Conservation (phyloP, 75 land plant species). For the Ceratopteris richardii region DNA sequence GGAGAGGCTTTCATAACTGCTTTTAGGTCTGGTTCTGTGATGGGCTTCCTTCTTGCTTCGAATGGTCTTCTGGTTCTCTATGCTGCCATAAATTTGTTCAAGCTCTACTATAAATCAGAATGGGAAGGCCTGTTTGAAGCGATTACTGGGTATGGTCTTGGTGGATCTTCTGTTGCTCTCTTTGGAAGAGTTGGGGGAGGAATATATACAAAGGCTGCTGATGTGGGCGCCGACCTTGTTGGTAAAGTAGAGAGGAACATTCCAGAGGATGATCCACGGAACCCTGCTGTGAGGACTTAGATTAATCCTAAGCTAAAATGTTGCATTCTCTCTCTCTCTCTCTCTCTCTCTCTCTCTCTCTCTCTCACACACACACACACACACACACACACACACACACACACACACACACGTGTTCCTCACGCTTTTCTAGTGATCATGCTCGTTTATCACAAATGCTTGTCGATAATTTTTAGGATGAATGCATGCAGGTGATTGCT, state of each 20-base stretch:
- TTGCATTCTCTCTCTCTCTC: no score
- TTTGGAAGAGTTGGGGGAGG: conserved; percentile 93
- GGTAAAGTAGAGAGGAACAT: conserved; percentile 78
- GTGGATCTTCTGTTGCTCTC: conserved; percentile 68
- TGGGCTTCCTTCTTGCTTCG: conserved; percentile 81
- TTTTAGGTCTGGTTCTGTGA: conserved; percentile 84
- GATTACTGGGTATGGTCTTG: conserved; percentile 67
- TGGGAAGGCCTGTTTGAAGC: conserved; percentile 70
- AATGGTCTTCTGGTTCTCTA: conserved; percentile 54
- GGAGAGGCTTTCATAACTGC: conserved; percentile 80
- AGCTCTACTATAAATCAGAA: conserved; percentile 54
- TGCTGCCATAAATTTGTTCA: conserved; percentile 48
- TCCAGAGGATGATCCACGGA: conserved; percentile 89
- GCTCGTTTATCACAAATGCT: no score
- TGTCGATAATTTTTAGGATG: no score
- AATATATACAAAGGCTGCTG: conserved; percentile 84
- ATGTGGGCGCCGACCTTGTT: conserved; percentile 64
- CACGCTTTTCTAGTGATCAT: no score
- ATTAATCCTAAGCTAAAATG: neutral
- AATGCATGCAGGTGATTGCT: conserved; percentile 69
- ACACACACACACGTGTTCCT: no score
- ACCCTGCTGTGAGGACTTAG: conserved; percentile 54
- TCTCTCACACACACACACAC: no score
- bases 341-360: no score
- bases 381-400: no score